phyloP scores from a whole-genome alignment of 2,329 filamentous ascomycete genomes.

The Canariomyces notabilis region DNA sequence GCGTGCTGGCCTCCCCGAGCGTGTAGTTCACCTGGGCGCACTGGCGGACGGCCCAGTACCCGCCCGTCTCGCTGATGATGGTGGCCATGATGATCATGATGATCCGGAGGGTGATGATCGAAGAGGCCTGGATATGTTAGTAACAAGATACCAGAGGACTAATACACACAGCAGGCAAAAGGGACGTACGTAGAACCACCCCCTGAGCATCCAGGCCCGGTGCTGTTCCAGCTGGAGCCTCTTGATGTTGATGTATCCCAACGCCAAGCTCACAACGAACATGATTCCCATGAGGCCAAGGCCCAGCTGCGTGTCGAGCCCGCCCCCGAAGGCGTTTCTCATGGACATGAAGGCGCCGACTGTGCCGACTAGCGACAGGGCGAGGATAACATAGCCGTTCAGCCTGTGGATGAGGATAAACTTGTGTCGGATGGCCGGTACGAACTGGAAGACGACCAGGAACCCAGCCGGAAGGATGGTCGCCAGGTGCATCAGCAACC shows the following conservation, averaged over 20 bases:
- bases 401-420: slow-evolving; percentile 52
- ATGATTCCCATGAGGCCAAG: slow-evolving; percentile 41
- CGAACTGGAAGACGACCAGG: slow-evolving; percentile 44
- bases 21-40: slow-evolving; percentile 48
- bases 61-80: slow-evolving; percentile 33
- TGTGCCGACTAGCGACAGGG: slow-evolving; percentile 43
- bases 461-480: slow-evolving; percentile 42
- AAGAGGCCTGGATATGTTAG: slow-evolving; percentile 34
- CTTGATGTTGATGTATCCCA: slow-evolving; percentile 55
- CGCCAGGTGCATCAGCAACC: slow-evolving; percentile 43
- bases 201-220: slow-evolving; percentile 58
- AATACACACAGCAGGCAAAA: not conserved
- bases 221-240: slow-evolving; percentile 58
- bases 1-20: slow-evolving; percentile 27
- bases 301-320: slow-evolving; percentile 42
- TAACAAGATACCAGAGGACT: not conserved
- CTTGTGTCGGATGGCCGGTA: slow-evolving; percentile 43
- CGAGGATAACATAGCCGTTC: slow-evolving; percentile 51
- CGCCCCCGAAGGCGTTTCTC: slow-evolving; percentile 49
- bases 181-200: slow-evolving; percentile 43
- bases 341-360: slow-evolving; percentile 50
- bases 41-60: slow-evolving; percentile 29
- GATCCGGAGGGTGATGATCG: slow-evolving; percentile 49
- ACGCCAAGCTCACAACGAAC: slow-evolving; percentile 37
- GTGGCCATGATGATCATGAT: slow-evolving; percentile 40